Conservation (phyloP, 1,139 yeast genomes). For the Williopsis jadinii region DNA sequence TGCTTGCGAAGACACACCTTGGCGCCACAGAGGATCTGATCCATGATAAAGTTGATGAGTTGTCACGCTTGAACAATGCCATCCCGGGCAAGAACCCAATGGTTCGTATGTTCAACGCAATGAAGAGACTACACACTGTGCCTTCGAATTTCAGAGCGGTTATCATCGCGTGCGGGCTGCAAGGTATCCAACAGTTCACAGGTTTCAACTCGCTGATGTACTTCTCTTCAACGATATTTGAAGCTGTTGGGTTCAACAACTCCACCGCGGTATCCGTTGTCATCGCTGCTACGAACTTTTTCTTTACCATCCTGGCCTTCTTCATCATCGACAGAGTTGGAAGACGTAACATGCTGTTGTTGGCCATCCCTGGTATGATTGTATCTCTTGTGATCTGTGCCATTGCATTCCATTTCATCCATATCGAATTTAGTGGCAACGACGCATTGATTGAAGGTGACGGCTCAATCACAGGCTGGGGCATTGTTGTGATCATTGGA, state of each 20-base stretch:
- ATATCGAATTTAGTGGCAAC: slow-evolving; percentile 45
- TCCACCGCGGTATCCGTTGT: slow-evolving; percentile 91
- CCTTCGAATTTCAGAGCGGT: slow-evolving; percentile 87
- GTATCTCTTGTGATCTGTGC: slow-evolving; percentile 72
- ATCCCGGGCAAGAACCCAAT: slow-evolving; percentile 54
- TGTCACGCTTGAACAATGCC: slow-evolving; percentile 36
- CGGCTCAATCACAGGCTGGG: slow-evolving; percentile 66
- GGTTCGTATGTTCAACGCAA: slow-evolving; percentile 50
- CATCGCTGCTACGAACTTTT: slow-evolving; percentile 87
- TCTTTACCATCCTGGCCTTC: slow-evolving; percentile 77
- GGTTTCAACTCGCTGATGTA: slow-evolving; percentile 96
- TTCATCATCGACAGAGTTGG: slow-evolving; percentile 81
- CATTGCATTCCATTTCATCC: slow-evolving; percentile 80
- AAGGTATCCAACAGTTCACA: slow-evolving; percentile 92
- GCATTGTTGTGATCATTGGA: slow-evolving; percentile 72
- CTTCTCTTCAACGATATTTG: slow-evolving; percentile 84
- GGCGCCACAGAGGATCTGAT: slow-evolving; percentile 52
- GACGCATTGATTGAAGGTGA: slow-evolving; percentile 31
- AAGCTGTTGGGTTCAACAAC: slow-evolving; percentile 78
- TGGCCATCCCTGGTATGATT: slow-evolving; percentile 78
- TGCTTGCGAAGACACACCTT: slow-evolving; percentile 51
- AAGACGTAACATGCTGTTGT: slow-evolving; percentile 68
- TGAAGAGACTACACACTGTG: slow-evolving; percentile 60
- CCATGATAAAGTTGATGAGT: slow-evolving; percentile 51
- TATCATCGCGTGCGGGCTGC: slow-evolving; percentile 83